Evolutionary conservation across 1,284 basidiomycete species (phyloP), one percentile per base, ranked within the genome.

Genomic region (Pseudozyma pruni): DNA sequence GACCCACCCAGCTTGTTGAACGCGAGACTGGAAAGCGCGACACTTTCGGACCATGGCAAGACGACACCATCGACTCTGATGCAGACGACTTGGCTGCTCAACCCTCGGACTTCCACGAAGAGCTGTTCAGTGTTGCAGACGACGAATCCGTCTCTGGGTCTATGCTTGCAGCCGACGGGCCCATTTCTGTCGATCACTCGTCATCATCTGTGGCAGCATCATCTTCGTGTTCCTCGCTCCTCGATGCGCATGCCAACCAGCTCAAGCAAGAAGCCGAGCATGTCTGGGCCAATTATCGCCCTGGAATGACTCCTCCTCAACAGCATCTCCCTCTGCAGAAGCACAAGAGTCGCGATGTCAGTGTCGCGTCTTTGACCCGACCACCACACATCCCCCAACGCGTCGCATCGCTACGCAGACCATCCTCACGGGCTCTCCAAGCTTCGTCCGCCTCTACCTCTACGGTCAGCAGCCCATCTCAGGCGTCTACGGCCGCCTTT

Each of bases 211-310:
- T 31, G 27, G 27, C 19, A 4, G 14, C 33, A 3, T 23, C 50
- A 1, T 13, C 37, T 11, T n/a, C 37, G 0, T 25, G 20, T 38
- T 27, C 50, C n/a, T 8, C 19, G 5, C 27, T 27, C 19, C 42
- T 44, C 8, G 50, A 54, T 13, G 17, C 37, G 2, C 55, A 55
- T 46, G 47, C 42, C 3, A 31, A 40, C 4, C 58, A 62, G 33
- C 59, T 69, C 50, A 69, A 62, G 43, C 54, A 58, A 31, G 54
- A 69, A 38, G 66, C 66, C 14, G 44, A 61, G n/a, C 27, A 58
- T 42, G 55, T 37, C 2, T 69, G 66, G 66, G 54, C 53, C 4
- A 45, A 48, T 17, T 59, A 58, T 16, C 50, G 55, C 0, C 49
- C 50, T 8, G 47, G 55, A 27, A 29, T 54, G 51, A 25, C 61